Evolutionary conservation across 106 monocot genomes (phyloP).

Genomic region (Alisma plantagoaquatica): DNA sequence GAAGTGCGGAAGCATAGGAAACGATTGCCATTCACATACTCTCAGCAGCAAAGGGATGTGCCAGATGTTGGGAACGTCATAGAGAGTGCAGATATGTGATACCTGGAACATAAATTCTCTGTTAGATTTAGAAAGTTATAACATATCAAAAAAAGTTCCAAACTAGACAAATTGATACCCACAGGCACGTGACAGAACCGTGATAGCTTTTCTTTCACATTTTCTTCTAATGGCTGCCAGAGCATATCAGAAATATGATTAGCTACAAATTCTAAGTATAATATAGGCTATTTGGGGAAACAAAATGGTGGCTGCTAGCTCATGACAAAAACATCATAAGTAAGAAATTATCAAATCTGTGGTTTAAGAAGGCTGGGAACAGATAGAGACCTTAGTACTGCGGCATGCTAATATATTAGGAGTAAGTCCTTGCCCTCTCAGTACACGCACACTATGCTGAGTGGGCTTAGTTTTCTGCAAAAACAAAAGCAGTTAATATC

Average conservation of each 20-base stretch:
- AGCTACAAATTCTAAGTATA: background rate
- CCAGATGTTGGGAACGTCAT: constrained; percentile 97
- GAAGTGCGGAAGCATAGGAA: background rate
- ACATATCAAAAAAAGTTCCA: background rate
- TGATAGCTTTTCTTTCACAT: constrained; percentile 63
- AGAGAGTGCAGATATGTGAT: constrained; percentile 56
- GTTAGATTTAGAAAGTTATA: no score
- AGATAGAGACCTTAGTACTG: constrained; percentile 35
- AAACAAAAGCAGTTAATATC: constrained; percentile 3
- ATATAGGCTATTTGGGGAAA: background rate
- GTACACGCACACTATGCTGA: constrained; percentile 52
- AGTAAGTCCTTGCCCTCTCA: constrained; percentile 53
- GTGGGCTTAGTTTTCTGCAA: constrained; percentile 77
- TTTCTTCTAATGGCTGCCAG: constrained; percentile 43
- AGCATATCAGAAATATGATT: background rate
- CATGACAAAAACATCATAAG: background rate
- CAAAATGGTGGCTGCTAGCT: no score
- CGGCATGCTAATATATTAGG: constrained; percentile 63
- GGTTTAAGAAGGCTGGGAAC: no score
- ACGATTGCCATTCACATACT: constrained; percentile 21
- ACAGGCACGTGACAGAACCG: constrained; percentile 70
- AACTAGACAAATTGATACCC: background rate
- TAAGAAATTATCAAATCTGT: background rate
- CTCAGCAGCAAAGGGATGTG: constrained; percentile 78
- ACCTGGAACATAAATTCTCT: constrained; percentile 38